Conservation (phyloP, 176 grass and related monocot genomes). For the Poa annua region DNA sequence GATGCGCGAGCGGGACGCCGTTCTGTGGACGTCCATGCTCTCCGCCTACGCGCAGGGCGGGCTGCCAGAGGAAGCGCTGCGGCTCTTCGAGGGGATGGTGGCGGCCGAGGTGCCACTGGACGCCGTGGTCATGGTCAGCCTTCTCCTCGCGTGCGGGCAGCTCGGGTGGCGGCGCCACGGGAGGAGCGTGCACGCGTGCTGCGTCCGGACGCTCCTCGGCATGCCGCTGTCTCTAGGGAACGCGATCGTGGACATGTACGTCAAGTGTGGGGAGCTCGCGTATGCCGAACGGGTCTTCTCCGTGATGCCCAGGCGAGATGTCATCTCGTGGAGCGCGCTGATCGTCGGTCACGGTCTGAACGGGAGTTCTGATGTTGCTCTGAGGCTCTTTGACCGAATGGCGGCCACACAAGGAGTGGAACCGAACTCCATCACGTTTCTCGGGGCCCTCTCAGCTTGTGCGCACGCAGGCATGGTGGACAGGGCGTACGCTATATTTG, state of each 20-base stretch:
- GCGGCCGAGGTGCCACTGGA: slow-evolving; percentile 45
- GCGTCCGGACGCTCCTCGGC: slow-evolving; percentile 44
- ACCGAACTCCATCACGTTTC: slow-evolving; percentile 69
- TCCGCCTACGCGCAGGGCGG: slow-evolving; percentile 62
- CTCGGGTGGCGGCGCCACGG: slow-evolving; percentile 53
- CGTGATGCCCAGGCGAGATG: slow-evolving; percentile 54
- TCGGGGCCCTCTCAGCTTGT: slow-evolving; percentile 73
- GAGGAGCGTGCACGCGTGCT: slow-evolving; percentile 55
- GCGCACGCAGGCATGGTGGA: slow-evolving; percentile 71
- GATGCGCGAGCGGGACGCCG: slow-evolving; percentile 64
- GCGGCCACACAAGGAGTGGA: neutral
- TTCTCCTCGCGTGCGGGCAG: slow-evolving; percentile 63
- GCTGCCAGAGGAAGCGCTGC: slow-evolving; percentile 47
- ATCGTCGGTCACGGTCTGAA: slow-evolving; percentile 80
- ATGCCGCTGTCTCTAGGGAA: slow-evolving; percentile 57
- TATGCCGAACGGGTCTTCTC: slow-evolving; percentile 58
- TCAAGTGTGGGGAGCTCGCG: slow-evolving; percentile 69
- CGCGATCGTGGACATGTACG: slow-evolving; percentile 73
- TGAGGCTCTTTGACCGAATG: slow-evolving; percentile 71
- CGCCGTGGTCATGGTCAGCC: slow-evolving; percentile 73
- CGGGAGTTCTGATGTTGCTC: slow-evolving; percentile 50
- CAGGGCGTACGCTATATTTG: slow-evolving; percentile 53
- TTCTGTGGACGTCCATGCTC: slow-evolving; percentile 81
- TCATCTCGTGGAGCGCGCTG: slow-evolving; percentile 81
- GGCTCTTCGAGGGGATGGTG: slow-evolving; percentile 61